Conservation (phyloP, 1,284 basidiomycete species). For the Leccinum discolor region DNA sequence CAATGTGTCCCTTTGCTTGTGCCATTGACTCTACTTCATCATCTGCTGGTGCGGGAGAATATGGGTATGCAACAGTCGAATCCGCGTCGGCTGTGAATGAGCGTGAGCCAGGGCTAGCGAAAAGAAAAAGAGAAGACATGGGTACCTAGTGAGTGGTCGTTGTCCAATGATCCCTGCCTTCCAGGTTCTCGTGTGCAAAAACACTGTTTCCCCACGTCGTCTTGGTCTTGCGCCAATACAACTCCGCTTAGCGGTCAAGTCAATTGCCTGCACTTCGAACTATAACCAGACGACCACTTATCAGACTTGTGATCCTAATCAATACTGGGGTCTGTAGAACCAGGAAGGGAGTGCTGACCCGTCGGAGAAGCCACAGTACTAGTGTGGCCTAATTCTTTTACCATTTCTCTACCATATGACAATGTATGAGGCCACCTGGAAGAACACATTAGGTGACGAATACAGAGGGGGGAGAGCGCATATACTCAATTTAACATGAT, state of each 20-base stretch:
- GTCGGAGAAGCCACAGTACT: slow-evolving; percentile 69
- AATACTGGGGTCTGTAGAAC: slow-evolving; percentile 52
- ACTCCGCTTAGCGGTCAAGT: slow-evolving; percentile 23
- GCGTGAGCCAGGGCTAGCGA: slow-evolving; percentile 2
- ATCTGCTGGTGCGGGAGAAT: slow-evolving; percentile 56
- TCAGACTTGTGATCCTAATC: neutral
- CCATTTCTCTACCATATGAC: no score
- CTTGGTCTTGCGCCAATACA: slow-evolving; percentile 62
- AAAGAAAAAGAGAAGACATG: neutral
- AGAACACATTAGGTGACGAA: no score
- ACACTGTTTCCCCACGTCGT: slow-evolving; percentile 67
- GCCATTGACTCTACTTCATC: slow-evolving; percentile 48
- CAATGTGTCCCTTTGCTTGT: slow-evolving; percentile 82
- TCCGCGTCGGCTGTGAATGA: slow-evolving; percentile 9
- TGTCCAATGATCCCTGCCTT: slow-evolving; percentile 77
- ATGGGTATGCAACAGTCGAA: slow-evolving; percentile 69
- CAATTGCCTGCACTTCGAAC: neutral
- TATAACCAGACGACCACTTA: neutral
- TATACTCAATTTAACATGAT: no score
- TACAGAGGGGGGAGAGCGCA: no score
- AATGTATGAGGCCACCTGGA: slow-evolving; percentile 36
- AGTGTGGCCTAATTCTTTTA: no score
- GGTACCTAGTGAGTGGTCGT: slow-evolving; percentile 71
- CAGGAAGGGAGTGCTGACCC: slow-evolving; percentile 85
- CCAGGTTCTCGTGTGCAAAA: slow-evolving; percentile 90